Conservation (phyloP, 192 early-diverging fungal genomes). For the Mortierella alpina region DNA sequence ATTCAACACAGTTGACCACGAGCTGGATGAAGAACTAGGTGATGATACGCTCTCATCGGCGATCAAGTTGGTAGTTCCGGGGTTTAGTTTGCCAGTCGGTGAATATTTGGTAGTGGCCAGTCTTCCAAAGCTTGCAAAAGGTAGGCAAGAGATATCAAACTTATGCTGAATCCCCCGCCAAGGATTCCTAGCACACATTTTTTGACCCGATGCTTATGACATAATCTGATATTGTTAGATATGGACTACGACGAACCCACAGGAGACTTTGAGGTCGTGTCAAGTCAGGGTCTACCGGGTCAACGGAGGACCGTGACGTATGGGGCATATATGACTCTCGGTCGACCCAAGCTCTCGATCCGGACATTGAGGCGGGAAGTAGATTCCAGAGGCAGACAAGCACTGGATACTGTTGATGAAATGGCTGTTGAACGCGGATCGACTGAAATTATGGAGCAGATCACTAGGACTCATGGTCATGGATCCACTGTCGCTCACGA, state of each 20-base stretch:
- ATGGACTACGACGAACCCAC: conserved; percentile 33
- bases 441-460: neutral
- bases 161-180: neutral
- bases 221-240: conserved; percentile 1
- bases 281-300: conserved; percentile 1
- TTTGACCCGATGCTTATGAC: neutral
- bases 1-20: conserved; percentile 31
- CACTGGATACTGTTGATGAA: neutral
- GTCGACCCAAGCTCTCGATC: conserved; percentile 34
- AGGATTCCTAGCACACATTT: neutral
- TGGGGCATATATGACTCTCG: conserved; percentile 43
- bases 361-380: neutral
- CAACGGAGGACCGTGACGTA: conserved; percentile 43
- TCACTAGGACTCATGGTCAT: conserved; percentile 4
- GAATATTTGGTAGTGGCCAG: conserved; percentile 43
- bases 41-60: neutral
- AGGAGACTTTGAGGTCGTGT: conserved; percentile 43
- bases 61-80: conserved; percentile 39
- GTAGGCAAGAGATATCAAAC: conserved; percentile 3
- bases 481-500: conserved; percentile 16
- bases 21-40: conserved; percentile 8
- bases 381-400: no score
- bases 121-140: conserved; percentile 23
- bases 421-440: neutral
- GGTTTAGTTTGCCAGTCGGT: conserved; percentile 41